phyloP scores from a whole-genome alignment of 2,329 filamentous ascomycete species.

The Lasiodiplodia gonubiensis region DNA sequence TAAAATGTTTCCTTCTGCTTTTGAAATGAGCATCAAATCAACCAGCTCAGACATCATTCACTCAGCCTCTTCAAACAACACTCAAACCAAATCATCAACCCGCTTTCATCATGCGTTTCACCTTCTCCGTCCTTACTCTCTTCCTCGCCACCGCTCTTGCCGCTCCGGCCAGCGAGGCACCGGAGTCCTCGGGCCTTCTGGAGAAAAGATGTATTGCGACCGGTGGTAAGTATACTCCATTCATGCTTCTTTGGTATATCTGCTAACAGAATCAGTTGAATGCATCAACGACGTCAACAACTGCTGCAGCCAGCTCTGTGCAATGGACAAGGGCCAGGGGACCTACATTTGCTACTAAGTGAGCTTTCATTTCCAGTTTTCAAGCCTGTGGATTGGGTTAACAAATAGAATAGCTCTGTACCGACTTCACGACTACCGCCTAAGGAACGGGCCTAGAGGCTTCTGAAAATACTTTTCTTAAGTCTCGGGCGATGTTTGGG shows the following conservation, averaged over 20 bases:
- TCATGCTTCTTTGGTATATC: neutral
- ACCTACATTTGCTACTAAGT: neutral
- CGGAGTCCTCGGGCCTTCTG: neutral
- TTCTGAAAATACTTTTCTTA: neutral
- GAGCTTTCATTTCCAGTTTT: neutral
- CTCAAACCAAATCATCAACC: neutral
- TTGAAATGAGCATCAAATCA: neutral
- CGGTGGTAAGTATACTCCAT: neutral
- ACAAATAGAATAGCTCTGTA: neutral
- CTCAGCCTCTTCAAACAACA: neutral
- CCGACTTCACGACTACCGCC: no score
- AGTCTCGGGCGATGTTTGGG: neutral
- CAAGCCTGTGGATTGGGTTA: neutral
- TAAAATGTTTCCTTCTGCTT: neutral
- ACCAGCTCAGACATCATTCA: neutral
- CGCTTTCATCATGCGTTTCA: neutral
- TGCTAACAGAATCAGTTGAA: neutral
- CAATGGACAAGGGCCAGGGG: neutral
- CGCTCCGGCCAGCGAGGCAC: neutral
- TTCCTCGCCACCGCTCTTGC: neutral
- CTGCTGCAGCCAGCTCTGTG: slow-evolving; percentile 2
- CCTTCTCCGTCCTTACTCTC: neutral
- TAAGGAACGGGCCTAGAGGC: neutral
- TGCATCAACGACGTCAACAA: slow-evolving; percentile 16
- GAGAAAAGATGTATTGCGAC: neutral